Evolutionary conservation across 106 monocot species (phyloP), one percentile per base, ranked within the genome.

Genomic region (Chionographis japonica): DNA sequence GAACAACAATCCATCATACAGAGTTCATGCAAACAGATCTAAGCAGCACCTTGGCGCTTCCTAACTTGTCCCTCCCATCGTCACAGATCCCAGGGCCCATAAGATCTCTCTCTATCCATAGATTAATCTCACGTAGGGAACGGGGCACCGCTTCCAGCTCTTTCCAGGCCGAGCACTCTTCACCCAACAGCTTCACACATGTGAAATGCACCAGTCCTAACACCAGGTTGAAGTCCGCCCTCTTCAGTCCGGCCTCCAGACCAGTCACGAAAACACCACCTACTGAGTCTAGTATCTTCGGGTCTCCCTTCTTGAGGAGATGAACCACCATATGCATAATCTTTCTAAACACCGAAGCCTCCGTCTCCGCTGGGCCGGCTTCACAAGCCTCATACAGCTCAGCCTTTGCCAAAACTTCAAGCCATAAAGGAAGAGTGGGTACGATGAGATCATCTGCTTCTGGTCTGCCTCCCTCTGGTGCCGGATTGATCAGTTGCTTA

Each of bases 231-330:
- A 77, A 87, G 17, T 87, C 84, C 13, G 46, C 74, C 52, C 42
- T 76, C 50, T 81, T 74, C n/a, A 89, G 49, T 35, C 67, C 80
- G 50, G 60, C 52, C 49, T 72, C 62, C n/a, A 83, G 11, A n/a
- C 38, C 54, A 3, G 62, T 66, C 61, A 83, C 20, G 8, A 95
- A 60, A 52, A 76, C 65, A 41, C 54, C 43, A 49, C 78, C 82
- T 9, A 84, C 74, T 35, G 86, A 84, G 51, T 82, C 89, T 66
- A 83, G 39, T 27, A 92, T 74, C 65, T 69, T 84, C 13, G 53
- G 50, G 60, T 68, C 78, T 66, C 91, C 91, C 65, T 91, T 89
- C 72, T 80, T 87, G 67, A 97, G 57, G 56, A 87, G 68, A n/a
- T 37, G 27, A 46, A 81, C 72, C 40, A 83, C 53, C 72, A 64